Base-by-base conservation (phyloP, 1,139 yeast species). In the Tardiomyces digboiensis region DNA sequence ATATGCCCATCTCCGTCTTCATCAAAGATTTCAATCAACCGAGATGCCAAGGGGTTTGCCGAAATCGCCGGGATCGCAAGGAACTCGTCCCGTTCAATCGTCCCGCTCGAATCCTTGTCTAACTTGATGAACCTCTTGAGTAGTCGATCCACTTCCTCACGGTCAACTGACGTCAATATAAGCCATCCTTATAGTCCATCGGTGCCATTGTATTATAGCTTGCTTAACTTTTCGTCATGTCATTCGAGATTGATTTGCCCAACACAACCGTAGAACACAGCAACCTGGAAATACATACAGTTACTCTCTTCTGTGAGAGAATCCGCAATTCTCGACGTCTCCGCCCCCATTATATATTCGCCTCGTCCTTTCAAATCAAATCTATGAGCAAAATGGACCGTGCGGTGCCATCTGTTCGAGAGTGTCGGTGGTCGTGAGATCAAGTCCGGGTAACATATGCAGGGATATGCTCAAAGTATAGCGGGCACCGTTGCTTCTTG, bases 1-100 rank as follows among this genome's bases (percentile, higher is more conserved):
- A 93, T 87, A 49, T 83, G 84, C 1, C 98, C 98, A 53, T 88
- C 84, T 7, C 88, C 88, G 59, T 93, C 97, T 48, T 79, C 82
- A 61, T 93, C 99, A 61, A 93, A 89, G 14, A 93, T 91, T 53
- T 91, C 97, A 76, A 93, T 85, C 49, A 93, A 76, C 48, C 99
- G 72, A 13, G 80, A 70, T 0, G 97, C 97, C 45, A 93, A 70
- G 2, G 98, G 98, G 58, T 93, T 93, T 36, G 82, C 75, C 7
- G 88, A 78, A 21, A 93, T 87, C 0, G 97, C 97, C 0, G 98
- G 98, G 41, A 93, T 89, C 2, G 89, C 78, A 57, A 89, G 71
- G 58, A 93, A 91, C 65, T 93, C 98, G 42, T 78, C 80, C 53
- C 83, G 83, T 50, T 91, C 97, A 39, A 93, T 85, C 19, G 95